These are phyloP conservation scores for Zoysia japonica DNA, from an alignment of 176 grass and related monocot species.

Conservation along the genomic window DNA sequence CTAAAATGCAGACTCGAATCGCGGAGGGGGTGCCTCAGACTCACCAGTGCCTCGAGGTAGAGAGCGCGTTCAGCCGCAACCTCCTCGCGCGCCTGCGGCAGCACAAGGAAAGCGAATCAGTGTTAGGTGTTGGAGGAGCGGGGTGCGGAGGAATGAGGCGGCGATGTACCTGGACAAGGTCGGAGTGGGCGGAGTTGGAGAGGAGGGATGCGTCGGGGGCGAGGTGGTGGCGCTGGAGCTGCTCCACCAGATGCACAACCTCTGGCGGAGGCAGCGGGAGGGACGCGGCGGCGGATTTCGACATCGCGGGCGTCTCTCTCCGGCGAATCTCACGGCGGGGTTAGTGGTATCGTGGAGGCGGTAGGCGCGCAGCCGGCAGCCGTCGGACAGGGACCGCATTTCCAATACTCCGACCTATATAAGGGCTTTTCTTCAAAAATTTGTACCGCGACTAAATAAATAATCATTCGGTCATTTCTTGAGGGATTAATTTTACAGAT, in stretches of 20 bases:
- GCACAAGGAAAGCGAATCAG: background rate
- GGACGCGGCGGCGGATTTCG: slow-evolving; percentile 54
- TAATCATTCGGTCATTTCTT: too few species aligned
- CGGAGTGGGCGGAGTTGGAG: slow-evolving; percentile 64
- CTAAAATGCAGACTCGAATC: slow-evolving; percentile 32
- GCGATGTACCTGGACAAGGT: slow-evolving; percentile 36
- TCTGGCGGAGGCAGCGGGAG: slow-evolving; percentile 69
- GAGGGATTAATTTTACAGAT: too few species aligned
- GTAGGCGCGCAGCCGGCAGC: too few species aligned
- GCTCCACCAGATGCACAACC: slow-evolving; percentile 76
- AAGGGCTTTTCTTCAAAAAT: too few species aligned
- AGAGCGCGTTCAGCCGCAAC: slow-evolving; percentile 71
- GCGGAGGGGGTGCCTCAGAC: slow-evolving; percentile 42
- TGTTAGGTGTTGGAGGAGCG: background rate
- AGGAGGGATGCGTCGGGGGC: slow-evolving; percentile 88
- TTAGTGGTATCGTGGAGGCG: background rate
- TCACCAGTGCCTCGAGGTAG: slow-evolving; percentile 89
- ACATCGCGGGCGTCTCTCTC: slow-evolving; percentile 47
- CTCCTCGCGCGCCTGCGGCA: slow-evolving; percentile 77
- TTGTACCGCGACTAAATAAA: too few species aligned
- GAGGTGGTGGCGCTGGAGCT: slow-evolving; percentile 90
- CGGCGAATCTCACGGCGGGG: background rate
- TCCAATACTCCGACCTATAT: too few species aligned
- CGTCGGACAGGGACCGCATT: too few species aligned
- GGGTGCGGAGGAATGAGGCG: background rate